Percentiles rank a stretch among this genome's conserved stretches.
phyloP scores from a whole-genome alignment of 306 rosid species.

The Prunus fruticosa region DNA sequence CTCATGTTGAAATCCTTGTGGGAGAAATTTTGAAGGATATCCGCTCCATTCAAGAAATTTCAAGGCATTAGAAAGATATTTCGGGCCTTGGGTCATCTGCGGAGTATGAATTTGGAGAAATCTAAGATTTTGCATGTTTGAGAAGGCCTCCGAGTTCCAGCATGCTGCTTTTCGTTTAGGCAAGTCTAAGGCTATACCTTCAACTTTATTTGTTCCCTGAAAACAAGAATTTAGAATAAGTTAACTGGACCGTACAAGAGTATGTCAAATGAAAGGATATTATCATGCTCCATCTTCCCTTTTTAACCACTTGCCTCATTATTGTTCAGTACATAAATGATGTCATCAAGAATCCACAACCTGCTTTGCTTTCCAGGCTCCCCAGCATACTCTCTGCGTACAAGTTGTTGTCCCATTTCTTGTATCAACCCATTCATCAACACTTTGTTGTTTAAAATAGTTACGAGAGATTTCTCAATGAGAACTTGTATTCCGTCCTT shows the following conservation, averaged over 20 bases:
- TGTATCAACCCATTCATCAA: slow-evolving; percentile 35
- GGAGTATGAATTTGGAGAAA: neutral
- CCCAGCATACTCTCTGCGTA: neutral
- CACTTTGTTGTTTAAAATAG: neutral
- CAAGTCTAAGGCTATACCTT: slow-evolving; percentile 11
- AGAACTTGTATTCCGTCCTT: neutral
- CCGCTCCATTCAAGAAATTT: slow-evolving; percentile 3
- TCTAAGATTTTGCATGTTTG: slow-evolving; percentile 22
- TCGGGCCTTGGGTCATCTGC: neutral
- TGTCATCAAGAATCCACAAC: neutral
- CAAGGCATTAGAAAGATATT: neutral
- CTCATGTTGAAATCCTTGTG: neutral
- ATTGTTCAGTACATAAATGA: slow-evolving; percentile 17
- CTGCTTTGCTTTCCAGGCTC: neutral
- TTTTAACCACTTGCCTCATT: neutral
- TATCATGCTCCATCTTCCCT: neutral
- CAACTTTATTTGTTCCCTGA: slow-evolving; percentile 7
- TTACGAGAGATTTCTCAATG: neutral
- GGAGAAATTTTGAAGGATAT: slow-evolving; percentile 14
- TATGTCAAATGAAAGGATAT: too few species aligned
- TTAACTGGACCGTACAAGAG: neutral
- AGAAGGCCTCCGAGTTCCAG: slow-evolving; percentile 4
- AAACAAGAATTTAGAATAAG: neutral
- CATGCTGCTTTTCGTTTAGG: slow-evolving; percentile 1
- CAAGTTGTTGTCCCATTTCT: slow-evolving; percentile 31